Evolutionary conservation across 257 asterid species (phyloP).

Genomic region (Henckelia pumila): DNA sequence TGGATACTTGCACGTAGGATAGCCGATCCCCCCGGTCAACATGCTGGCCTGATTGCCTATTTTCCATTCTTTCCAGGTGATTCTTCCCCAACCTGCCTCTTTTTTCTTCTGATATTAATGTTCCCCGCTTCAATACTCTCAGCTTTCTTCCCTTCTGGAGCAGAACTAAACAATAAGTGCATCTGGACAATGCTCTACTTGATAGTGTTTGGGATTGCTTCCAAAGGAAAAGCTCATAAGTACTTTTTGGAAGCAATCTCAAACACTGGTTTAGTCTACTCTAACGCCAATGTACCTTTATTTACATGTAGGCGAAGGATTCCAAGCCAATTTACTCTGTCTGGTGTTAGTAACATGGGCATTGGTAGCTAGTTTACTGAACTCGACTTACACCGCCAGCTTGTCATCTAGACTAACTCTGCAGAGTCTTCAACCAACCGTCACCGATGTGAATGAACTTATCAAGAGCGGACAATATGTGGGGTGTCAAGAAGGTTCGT

Average conservation of each 20-base stretch:
- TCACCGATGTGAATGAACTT: constrained; percentile 35
- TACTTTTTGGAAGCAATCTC: too few species aligned
- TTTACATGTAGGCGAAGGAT: constrained; percentile 39
- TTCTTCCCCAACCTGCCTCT: not conserved
- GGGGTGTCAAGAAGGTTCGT: constrained; percentile 55
- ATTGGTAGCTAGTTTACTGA: constrained; percentile 43
- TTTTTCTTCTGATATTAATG: constrained; percentile 19
- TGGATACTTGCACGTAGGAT: constrained; percentile 35
- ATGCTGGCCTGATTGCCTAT: constrained; percentile 37
- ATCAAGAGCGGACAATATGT: constrained; percentile 33
- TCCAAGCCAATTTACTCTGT: constrained; percentile 35
- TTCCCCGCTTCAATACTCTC: not conserved
- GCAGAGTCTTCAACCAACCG: constrained; percentile 34
- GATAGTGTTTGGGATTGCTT: too few species aligned
- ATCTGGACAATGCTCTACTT: too few species aligned
- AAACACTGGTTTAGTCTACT: too few species aligned
- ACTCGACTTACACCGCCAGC: constrained; percentile 55
- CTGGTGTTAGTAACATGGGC: constrained; percentile 45
- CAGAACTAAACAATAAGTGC: too few species aligned
- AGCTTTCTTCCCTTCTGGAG: too few species aligned
- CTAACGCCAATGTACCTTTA: not conserved
- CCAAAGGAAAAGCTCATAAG: too few species aligned
- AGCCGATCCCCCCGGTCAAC: constrained; percentile 28
- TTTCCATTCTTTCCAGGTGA: constrained; percentile 41
- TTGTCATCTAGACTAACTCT: constrained; percentile 47